phyloP scores from a whole-genome alignment of 768 basidiomycete genomes.

The Amanita subjunquillea region DNA sequence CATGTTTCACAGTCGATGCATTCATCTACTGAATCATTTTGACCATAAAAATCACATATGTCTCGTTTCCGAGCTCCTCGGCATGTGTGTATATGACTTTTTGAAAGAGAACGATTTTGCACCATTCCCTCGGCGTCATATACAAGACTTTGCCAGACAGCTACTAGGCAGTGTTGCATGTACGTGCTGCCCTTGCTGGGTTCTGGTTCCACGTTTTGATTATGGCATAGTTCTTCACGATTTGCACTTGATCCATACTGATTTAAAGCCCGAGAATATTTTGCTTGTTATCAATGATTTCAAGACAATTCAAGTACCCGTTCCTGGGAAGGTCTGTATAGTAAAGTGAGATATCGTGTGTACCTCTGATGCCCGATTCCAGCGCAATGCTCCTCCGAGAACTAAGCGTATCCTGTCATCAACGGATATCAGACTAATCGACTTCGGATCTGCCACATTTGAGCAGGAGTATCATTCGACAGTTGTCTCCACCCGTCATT shows the following conservation, averaged over 20 bases:
- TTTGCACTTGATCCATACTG: slow-evolving; percentile 88
- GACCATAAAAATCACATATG: slow-evolving; percentile 98
- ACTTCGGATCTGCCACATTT: slow-evolving; percentile 98
- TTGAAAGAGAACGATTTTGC: slow-evolving; percentile 96
- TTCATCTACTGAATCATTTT: slow-evolving; percentile 89
- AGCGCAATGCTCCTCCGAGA: slow-evolving; percentile 61
- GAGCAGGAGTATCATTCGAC: slow-evolving; percentile 97
- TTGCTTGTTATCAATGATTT: slow-evolving; percentile 83
- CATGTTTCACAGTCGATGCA: slow-evolving; percentile 72
- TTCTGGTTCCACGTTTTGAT: slow-evolving; percentile 4
- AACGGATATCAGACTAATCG: slow-evolving; percentile 92
- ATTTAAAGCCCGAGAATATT: slow-evolving; percentile 98
- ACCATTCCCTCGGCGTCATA: slow-evolving; percentile 93
- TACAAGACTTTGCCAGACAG: slow-evolving; percentile 91
- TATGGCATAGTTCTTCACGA: slow-evolving; percentile 70
- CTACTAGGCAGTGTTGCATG: slow-evolving; percentile 89
- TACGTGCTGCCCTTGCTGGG: slow-evolving; percentile 20
- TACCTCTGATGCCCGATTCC: slow-evolving; percentile 3
- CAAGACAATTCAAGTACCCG: slow-evolving; percentile 45
- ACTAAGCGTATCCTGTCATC: slow-evolving; percentile 72
- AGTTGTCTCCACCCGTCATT: slow-evolving; percentile 96
- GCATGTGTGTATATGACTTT: slow-evolving; percentile 98
- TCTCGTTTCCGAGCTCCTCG: slow-evolving; percentile 88
- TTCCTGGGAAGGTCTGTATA: slow-evolving; percentile 52
- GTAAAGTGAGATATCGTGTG: slow-evolving; percentile 3